Percentiles rank a stretch among this genome's conserved stretches.
These are phyloP conservation scores for Raphanus raphanistrum DNA, from an alignment of 345 rosid species.

Conservation along the genomic window DNA sequence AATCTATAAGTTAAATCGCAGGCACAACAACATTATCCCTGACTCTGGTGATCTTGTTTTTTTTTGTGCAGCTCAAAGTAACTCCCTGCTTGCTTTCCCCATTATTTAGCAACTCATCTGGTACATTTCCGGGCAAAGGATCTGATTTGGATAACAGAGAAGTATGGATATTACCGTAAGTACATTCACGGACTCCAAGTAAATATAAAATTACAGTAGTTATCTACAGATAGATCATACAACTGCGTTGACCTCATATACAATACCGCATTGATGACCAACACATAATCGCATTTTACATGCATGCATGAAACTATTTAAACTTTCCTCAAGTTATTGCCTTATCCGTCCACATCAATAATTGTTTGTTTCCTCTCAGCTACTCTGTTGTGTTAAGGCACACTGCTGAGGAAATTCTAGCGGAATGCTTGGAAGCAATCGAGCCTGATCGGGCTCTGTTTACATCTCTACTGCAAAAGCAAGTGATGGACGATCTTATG, in stretches of 20 bases:
- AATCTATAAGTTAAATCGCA: not conserved
- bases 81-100: constrained; percentile 84
- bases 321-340: not conserved
- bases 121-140: constrained; percentile 35
- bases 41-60: constrained; percentile 36
- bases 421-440: constrained; percentile 79
- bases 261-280: constrained; percentile 7
- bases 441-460: constrained; percentile 78
- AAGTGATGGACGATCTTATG: constrained; percentile 72
- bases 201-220: constrained; percentile 9
- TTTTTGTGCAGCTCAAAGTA: constrained; percentile 70
- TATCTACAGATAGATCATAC: not conserved
- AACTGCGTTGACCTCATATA: constrained; percentile 14
- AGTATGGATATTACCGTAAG: constrained; percentile 89
- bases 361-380: constrained; percentile 45
- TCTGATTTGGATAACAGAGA: constrained; percentile 51
- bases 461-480: constrained; percentile 72
- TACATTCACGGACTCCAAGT: constrained; percentile 28
- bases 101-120: constrained; percentile 41
- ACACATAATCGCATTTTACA: not conserved
- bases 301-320: constrained; percentile 12
- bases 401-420: constrained; percentile 94
- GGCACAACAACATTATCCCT: constrained; percentile 11
- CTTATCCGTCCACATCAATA: not conserved
- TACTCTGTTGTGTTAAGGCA: constrained; percentile 94